phyloP scores from a whole-genome alignment of 768 basidiomycete genomes.

The Pulveroboletus sp. region DNA sequence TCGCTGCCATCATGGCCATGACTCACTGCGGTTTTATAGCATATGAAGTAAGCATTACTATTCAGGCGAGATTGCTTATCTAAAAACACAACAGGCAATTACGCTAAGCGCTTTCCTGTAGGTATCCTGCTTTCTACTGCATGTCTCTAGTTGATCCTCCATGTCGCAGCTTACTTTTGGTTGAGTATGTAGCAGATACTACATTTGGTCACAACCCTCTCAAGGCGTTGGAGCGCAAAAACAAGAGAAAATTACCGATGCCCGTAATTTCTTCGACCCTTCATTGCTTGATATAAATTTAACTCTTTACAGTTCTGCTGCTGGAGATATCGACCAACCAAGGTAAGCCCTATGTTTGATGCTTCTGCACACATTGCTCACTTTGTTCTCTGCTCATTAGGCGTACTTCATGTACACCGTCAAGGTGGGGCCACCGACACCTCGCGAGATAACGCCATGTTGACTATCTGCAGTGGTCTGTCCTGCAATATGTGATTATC shows the following conservation, averaged over 20 bases:
- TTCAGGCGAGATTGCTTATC: constrained; percentile 11
- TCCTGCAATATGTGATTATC: constrained; percentile 83
- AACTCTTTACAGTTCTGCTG: constrained; percentile 58
- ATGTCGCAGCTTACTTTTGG: constrained; percentile 60
- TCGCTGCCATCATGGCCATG: constrained; percentile 24
- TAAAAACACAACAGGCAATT: constrained; percentile 49
- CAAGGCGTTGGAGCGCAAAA: constrained; percentile 71
- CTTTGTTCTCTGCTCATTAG: constrained; percentile 28
- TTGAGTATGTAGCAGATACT: constrained; percentile 79
- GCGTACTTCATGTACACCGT: constrained; percentile 87
- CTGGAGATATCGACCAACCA: constrained; percentile 78
- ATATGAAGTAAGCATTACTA: constrained; percentile 52
- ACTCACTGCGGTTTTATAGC: constrained; percentile 34
- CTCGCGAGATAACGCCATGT: background rate
- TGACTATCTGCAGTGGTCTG: constrained; percentile 56
- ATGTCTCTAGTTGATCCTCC: background rate
- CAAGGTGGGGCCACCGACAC: constrained; percentile 47
- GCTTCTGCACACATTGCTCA: constrained; percentile 6
- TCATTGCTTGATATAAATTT: background rate
- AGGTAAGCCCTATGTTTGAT: constrained; percentile 36
- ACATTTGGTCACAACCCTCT: constrained; percentile 57
- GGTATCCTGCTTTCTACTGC: constrained; percentile 22
- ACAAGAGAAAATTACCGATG: constrained; percentile 67
- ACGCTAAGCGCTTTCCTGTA: constrained; percentile 85
- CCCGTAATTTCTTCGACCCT: constrained; percentile 42